Evolutionary conservation across 2,329 filamentous ascomycete genomes (phyloP).

Genomic region (Cyphellophora europaea): DNA sequence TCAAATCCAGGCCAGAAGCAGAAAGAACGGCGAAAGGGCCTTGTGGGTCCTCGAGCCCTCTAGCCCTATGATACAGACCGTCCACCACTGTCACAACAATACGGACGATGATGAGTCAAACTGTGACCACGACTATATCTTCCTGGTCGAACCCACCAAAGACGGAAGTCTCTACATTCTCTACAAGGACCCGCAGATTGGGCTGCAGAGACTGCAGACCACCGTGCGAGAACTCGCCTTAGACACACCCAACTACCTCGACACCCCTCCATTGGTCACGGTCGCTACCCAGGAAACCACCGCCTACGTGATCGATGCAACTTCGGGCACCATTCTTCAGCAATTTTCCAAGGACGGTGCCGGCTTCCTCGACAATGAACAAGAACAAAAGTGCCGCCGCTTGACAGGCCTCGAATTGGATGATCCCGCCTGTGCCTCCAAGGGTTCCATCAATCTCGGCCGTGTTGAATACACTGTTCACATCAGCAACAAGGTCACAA

Average conservation of each 20-base stretch:
- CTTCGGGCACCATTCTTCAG: conserved; percentile 71
- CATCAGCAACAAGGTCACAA: conserved; percentile 66
- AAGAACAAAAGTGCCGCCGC: conserved; percentile 61
- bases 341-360: conserved; percentile 56
- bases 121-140: conserved; percentile 74
- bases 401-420: conserved; percentile 50
- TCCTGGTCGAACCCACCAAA: conserved; percentile 87
- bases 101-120: conserved; percentile 46
- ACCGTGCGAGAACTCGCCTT: conserved; percentile 73
- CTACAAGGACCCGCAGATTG: conserved; percentile 51
- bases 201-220: conserved; percentile 37
- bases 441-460: conserved; percentile 72
- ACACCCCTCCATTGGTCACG: conserved; percentile 72
- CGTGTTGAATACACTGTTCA: conserved; percentile 82
- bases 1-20: conserved; percentile 83
- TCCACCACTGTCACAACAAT: conserved; percentile 63
- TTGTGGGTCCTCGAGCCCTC: conserved; percentile 76
- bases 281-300: conserved; percentile 86
- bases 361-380: conserved; percentile 9
- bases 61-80: conserved; percentile 82
- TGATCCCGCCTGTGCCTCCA: conserved; percentile 68
- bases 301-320: conserved; percentile 80
- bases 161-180: conserved; percentile 85
- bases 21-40: conserved; percentile 65
- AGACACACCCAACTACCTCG: conserved; percentile 61